Evolutionary conservation across 169 alveolate species (phyloP).

Genomic region (Plasmodium vivax): DNA sequence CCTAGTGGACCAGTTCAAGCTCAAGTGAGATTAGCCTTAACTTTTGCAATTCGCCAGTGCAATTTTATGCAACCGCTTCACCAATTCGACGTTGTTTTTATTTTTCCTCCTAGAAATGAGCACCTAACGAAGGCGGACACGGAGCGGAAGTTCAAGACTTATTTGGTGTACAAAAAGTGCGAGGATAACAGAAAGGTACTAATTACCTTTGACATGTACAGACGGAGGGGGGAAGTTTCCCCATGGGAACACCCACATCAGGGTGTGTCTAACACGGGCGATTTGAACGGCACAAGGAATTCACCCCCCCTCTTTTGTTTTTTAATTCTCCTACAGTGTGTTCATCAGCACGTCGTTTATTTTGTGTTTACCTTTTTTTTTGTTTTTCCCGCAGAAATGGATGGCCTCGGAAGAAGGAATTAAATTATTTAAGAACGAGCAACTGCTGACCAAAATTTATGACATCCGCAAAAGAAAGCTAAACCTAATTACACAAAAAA

Average conservation of each 20-base stretch:
- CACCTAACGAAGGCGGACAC: constrained; percentile 71
- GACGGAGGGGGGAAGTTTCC: neutral
- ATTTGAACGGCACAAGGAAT: too few relatives aligned
- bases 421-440: constrained; percentile 56
- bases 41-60: neutral
- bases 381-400: constrained; percentile 37
- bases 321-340: neutral
- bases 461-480: constrained; percentile 52
- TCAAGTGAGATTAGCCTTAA: neutral
- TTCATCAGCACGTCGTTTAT: neutral
- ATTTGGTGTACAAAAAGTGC: constrained; percentile 46
- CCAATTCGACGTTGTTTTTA: neutral
- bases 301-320: too few relatives aligned
- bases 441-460: constrained; percentile 43
- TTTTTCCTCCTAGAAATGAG: constrained; percentile 26
- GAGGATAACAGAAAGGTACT: constrained; percentile 71
- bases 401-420: constrained; percentile 74
- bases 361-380: neutral
- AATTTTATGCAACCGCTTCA: neutral
- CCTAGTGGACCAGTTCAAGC: constrained; percentile 62
- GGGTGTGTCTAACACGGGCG: too few relatives aligned
- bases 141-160: constrained; percentile 56
- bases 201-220: neutral
- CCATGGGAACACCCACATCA: neutral
- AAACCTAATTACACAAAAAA: constrained; percentile 47